Base-by-base conservation (phyloP, 495 filamentous ascomycete genomes). In the Acidiella bohemica region DNA sequence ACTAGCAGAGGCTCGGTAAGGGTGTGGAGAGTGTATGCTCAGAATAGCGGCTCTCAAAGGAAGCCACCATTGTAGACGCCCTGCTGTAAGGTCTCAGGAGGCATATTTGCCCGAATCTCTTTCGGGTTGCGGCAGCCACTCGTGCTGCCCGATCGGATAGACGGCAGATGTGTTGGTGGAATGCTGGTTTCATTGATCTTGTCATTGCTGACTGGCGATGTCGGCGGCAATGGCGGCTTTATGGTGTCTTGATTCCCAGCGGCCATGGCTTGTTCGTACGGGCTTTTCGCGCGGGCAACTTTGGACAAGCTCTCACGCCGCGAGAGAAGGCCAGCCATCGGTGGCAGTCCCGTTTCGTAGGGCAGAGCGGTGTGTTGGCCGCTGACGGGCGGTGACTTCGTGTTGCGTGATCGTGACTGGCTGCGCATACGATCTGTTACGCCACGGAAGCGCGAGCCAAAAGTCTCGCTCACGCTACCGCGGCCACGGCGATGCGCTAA, bases 21-120 rank as follows among this genome's bases (percentile, higher is more conserved):
- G 3, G 18, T 11, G 30, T 12, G 14, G 13, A 34, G 21, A 20
- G 18, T 18, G 4, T 10, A 34, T 7, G 17, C 17, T 19, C 32
- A 18, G 11, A 19, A 3, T 8, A 18, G 13, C 5, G 32, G 21
- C 16, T n/a, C 19, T 42, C 27, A 51, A 20, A 51, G 27, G 25
- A 51, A 51, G 14, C 47, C 47, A 0, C 42, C 47, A 13, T 32
- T 39, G 20, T 51, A 44, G 3, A 56, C 56, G 9, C 57, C 55
- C 25, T 47, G 38, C 34, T 59, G 56, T 24, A 64, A 29, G 23
- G 47, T 42, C 19, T 57, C 50, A 0, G 59, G 59, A 21, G 59
- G 59, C 58, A 64, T 61, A 27, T 64, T 64, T 16, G 61, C 61
- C 11, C 61, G 47, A 17, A 64, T 49, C 41, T 64, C 61, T 47